Conservation (phyloP, 2,329 filamentous ascomycete genomes). For the Penicillium thymicola region DNA sequence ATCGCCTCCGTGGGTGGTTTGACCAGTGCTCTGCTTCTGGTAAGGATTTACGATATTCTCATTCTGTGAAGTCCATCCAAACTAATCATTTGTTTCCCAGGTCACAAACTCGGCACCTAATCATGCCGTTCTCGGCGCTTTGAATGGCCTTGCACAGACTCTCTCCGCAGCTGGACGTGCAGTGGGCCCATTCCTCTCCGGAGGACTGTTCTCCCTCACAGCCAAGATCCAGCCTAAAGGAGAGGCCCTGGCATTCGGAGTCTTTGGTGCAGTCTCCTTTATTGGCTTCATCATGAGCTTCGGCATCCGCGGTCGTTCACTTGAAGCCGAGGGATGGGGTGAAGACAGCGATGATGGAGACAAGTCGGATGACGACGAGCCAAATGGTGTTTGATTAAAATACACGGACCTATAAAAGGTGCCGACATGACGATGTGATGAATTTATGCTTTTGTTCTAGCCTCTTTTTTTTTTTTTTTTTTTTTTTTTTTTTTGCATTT, state of each 20-base stretch:
- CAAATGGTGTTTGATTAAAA: conserved; percentile 9
- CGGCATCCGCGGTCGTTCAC: conserved; percentile 63
- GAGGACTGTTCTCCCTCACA: conserved; percentile 77
- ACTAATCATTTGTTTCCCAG: conserved; percentile 42
- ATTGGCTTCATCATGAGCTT: conserved; percentile 77
- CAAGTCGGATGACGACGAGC: conserved; percentile 48
- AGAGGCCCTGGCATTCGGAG: conserved; percentile 77
- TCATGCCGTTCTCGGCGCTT: conserved; percentile 76
- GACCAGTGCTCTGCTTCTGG: conserved; percentile 82
- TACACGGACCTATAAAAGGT: background rate
- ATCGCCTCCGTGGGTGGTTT: conserved; percentile 84
- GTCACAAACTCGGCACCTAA: conserved; percentile 93
- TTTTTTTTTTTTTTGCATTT: conserved; percentile 11
- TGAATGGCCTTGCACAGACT: conserved; percentile 92
- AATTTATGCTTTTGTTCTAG: conserved; percentile 12
- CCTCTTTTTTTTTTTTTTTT: conserved; percentile 1
- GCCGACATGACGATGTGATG: conserved; percentile 16
- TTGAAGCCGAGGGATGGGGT: conserved; percentile 58
- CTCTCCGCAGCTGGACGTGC: conserved; percentile 87
- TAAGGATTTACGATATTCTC: conserved; percentile 45
- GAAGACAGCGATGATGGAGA: conserved; percentile 41
- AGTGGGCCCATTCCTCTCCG: conserved; percentile 82
- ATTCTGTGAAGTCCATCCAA: background rate
- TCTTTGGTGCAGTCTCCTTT: conserved; percentile 81
- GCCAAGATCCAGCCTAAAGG: conserved; percentile 72